These are phyloP conservation scores for Exophiala spinifera DNA, from an alignment of 2,329 filamentous ascomycete species.

Conservation along the genomic window DNA sequence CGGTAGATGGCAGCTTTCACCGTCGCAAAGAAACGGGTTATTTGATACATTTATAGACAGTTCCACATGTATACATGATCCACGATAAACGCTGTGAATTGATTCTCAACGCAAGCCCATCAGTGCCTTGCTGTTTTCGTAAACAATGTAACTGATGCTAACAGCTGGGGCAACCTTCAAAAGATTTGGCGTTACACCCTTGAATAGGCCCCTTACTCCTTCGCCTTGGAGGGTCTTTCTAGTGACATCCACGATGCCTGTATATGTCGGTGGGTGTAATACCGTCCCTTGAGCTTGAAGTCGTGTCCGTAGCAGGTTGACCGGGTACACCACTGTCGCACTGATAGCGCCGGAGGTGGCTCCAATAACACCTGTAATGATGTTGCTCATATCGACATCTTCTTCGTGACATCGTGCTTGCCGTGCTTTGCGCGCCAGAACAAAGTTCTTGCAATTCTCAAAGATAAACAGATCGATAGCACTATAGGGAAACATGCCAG, in stretches of 20 bases:
- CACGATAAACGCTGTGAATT: not conserved
- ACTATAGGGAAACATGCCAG: constrained; percentile 97
- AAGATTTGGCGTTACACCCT: constrained; percentile 89
- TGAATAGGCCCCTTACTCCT: constrained; percentile 83
- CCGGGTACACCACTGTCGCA: constrained; percentile 88
- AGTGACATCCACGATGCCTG: constrained; percentile 84
- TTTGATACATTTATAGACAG: too few relatives aligned
- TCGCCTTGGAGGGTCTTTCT: constrained; percentile 78
- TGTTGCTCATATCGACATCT: constrained; percentile 74
- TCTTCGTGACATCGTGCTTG: constrained; percentile 72
- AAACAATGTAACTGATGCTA: constrained; percentile 91
- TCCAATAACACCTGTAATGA: constrained; percentile 83
- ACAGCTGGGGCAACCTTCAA: constrained; percentile 95
- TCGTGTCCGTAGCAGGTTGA: constrained; percentile 88
- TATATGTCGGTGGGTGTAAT: constrained; percentile 88
- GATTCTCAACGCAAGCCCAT: constrained; percentile 51
- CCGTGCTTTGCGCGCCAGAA: constrained; percentile 68
- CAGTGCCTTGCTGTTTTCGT: constrained; percentile 80
- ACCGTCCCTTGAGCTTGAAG: constrained; percentile 91
- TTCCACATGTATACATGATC: too few relatives aligned
- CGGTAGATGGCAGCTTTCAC: too few relatives aligned
- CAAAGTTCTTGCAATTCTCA: constrained; percentile 78
- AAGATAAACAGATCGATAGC: constrained; percentile 96
- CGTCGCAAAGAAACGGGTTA: too few relatives aligned
- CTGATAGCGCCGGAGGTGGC: constrained; percentile 89